Evolutionary conservation across 2,329 filamentous ascomycete genomes (phyloP), one percentile per base, ranked within the genome.

Genomic region (Colletotrichum orchidophilum): DNA sequence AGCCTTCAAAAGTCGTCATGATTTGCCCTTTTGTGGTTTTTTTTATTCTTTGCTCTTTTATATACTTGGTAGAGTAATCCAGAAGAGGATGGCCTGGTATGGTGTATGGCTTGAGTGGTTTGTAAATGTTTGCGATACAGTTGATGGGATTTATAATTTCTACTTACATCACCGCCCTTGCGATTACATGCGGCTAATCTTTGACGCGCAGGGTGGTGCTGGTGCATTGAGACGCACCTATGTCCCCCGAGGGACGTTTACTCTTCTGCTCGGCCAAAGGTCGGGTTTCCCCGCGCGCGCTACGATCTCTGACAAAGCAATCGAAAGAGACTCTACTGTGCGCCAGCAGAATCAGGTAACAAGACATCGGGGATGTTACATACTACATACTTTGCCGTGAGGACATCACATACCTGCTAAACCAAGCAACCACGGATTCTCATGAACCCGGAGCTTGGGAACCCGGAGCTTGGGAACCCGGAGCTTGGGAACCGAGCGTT

Each of bases 1-100:
- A 82, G 52, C 70, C 75, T 52, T 81, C 76, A 66, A 85, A 85
- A 81, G 84, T 84, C 24, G 6, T 75, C 66, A 8, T 27, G 21
- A 33, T 42, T 21, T 13, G 9, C 26, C 12, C 7, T 52, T 52
- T 21, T 8, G 18, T 24, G 46, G 6, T 24, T 3, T 24, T 24
- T 9, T n/a, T 9, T n/a, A 50, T 0, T 15, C 1, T 24, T 5
- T 60, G 12, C 18, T n/a, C 13, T 53, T 24, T 7, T 1, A 3
- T 24, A 53, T 53, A 5, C 21, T 26, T n/a, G n/a, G 52, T 54
- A 29, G 26, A 50, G 42, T 18, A 15, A 8, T 6, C 13, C 18
- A 50, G n/a, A 12, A 24, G 11, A 18, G 15, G n/a, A 3, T 2
- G 2, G 39, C 6, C n/a, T 46, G 18, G 1, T n/a, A 3, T 8